A percentile compares a stretch with the other conserved stretches of the same genome.
These are phyloP conservation scores for Schwanniomyces occidentalis DNA, from an alignment of 805 yeast genomes.

Conservation along the genomic window DNA sequence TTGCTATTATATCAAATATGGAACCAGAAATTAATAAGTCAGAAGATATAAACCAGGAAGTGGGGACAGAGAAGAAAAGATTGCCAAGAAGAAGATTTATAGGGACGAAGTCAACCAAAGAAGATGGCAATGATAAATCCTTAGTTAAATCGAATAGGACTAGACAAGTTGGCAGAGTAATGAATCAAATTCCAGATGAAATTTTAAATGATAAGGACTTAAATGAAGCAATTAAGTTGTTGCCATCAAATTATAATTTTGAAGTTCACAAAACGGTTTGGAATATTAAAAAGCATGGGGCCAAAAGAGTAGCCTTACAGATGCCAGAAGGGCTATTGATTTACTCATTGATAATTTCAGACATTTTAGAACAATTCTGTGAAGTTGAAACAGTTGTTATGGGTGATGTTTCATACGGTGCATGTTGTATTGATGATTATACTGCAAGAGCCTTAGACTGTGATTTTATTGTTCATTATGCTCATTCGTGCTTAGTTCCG, in stretches of 20 bases:
- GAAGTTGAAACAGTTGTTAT: conserved; percentile 83
- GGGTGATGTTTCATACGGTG: conserved; percentile 99
- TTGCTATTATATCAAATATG: background rate
- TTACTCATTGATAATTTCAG: conserved; percentile 85
- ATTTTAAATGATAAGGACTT: conserved; percentile 77
- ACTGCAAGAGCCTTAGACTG: conserved; percentile 93
- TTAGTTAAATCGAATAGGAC: conserved; percentile 22
- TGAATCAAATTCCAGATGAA: conserved; percentile 87
- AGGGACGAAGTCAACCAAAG: conserved; percentile 42
- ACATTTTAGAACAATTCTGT: conserved; percentile 90
- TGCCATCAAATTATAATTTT: conserved; percentile 92
- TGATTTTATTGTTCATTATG: conserved; percentile 93
- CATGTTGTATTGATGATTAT: conserved; percentile 96
- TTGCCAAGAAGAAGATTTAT: conserved; percentile 59
- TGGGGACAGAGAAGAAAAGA: conserved; percentile 9
- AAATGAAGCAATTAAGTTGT: conserved; percentile 75
- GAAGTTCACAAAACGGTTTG: conserved; percentile 95
- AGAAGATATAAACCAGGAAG: background rate
- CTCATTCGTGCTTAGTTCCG: conserved; percentile 96
- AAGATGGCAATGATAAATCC: conserved; percentile 21
- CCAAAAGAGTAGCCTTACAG: conserved; percentile 87
- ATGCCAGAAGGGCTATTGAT: conserved; percentile 97
- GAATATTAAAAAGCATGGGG: conserved; percentile 75
- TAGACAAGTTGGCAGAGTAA: conserved; percentile 54
- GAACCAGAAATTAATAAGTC: conserved; percentile 3